Conservation (phyloP, 1,284 basidiomycete genomes). For the Ganoderma sinense region DNA sequence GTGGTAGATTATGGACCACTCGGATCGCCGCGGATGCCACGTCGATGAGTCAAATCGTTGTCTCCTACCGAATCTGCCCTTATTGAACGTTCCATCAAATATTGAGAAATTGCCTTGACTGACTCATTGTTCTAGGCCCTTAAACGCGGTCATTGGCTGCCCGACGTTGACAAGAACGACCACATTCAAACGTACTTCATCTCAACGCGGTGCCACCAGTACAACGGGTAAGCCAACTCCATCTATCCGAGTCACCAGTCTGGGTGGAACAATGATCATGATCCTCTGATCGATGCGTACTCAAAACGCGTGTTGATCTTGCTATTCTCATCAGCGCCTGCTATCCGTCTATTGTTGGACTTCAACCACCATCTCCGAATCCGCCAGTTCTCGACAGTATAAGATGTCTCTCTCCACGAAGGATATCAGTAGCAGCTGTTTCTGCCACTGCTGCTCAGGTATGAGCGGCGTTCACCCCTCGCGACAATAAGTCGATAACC, state of each 20-base stretch:
- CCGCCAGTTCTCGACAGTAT: background rate
- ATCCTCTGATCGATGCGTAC: background rate
- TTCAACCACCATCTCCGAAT: background rate
- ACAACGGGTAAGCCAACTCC: background rate
- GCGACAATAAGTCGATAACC: background rate
- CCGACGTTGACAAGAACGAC: background rate
- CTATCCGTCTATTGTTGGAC: background rate
- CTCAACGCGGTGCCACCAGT: background rate
- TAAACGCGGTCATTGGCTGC: background rate
- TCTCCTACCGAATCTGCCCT: background rate
- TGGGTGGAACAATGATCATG: background rate
- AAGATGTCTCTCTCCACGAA: constrained; percentile 1
- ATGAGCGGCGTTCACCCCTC: background rate
- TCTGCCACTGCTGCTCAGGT: background rate
- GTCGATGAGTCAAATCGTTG: background rate
- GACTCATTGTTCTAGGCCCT: background rate
- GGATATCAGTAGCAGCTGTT: background rate
- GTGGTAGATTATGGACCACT: background rate
- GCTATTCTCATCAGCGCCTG: background rate
- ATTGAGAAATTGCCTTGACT: background rate
- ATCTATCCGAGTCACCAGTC: background rate
- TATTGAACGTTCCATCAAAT: background rate
- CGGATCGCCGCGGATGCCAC: background rate
- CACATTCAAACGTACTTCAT: background rate
- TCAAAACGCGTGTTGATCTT: background rate